Evolutionary conservation across 352 stramenopile genomes (phyloP), one percentile per base, ranked within the genome.

Genomic region (Phytophthora melonis): DNA sequence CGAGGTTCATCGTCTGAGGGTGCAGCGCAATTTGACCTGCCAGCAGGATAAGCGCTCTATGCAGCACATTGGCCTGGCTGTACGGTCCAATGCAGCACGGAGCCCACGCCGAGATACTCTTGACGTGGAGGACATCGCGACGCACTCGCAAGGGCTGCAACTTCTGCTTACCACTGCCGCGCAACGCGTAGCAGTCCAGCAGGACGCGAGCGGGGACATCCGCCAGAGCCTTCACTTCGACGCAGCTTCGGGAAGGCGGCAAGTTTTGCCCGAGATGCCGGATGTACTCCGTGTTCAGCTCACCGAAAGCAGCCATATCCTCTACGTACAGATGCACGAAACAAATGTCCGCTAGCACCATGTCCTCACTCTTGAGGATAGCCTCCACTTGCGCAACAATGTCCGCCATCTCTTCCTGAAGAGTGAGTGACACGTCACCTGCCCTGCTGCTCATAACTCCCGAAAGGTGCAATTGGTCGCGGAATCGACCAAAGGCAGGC

Each of bases 51-150:
- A 99, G 73, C 5, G 87, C 87, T 41, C 86, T 87, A 64, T 96
- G 84, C 6, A 99, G 70, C 16, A 94, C 90, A 81, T 99, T 99
- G 25, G 96, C 95, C 87, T 99, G 98, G 69, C 94, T 98, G 83
- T 99, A 99, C 3, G 98, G 98, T 2, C 98, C 98, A 68, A 99
- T 99, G 84, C 98, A 99, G 41, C 98, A 94, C 0, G 98, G 98
- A 5, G 98, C 98, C 98, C 98, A 99, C 21, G 90, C 75, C 3
- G 94, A 99, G 56, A 99, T 92, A 64, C 97, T 99, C 77, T 98
- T 94, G 16, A 99, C 94, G 62, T 99, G 97, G 21, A 99, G 79
- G 55, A 98, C 95, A 60, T 98, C 85, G 32, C 89, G 84, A 39
- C 81, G 75, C 36, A 92, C 76, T 23, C 86, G 84, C 27, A 85